Percentiles rank a stretch among this genome's conserved stretches.
These are phyloP conservation scores for Fusarium staphyleae DNA, from an alignment of 2,329 filamentous ascomycete species.

Conservation along the genomic window DNA sequence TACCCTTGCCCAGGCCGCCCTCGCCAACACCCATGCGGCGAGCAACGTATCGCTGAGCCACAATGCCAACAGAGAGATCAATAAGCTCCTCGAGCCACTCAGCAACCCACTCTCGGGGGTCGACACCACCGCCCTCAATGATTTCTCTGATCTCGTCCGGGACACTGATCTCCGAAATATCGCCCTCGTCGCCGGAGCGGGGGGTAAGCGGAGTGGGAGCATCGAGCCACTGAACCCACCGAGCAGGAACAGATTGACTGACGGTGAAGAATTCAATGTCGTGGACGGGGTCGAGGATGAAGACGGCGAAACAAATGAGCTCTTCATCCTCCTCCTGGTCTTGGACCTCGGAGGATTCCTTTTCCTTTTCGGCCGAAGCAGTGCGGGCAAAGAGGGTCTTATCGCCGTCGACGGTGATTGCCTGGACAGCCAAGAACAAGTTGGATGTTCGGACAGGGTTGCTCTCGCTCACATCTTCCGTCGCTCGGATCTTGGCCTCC, in stretches of 20 bases:
- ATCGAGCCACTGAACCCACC: constrained; percentile 93
- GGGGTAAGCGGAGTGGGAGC: constrained; percentile 67
- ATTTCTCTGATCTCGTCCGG: constrained; percentile 90
- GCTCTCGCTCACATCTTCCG: constrained; percentile 78
- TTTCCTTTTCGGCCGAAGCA: constrained; percentile 60
- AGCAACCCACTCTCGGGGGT: constrained; percentile 95
- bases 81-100: constrained; percentile 96
- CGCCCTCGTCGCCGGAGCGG: constrained; percentile 57
- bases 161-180: constrained; percentile 49
- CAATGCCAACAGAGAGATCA: constrained; percentile 77
- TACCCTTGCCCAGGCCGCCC: constrained; percentile 68
- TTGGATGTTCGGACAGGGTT: constrained; percentile 94
- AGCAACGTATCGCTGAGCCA: constrained; percentile 95
- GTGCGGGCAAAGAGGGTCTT: constrained; percentile 72
- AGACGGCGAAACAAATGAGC: constrained; percentile 76
- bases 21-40: constrained; percentile 95
- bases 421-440: constrained; percentile 95
- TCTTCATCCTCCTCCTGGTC: constrained; percentile 64
- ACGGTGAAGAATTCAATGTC: constrained; percentile 85
- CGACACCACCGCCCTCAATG: constrained; percentile 75
- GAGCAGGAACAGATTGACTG: constrained; percentile 81
- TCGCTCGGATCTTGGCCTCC: constrained; percentile 78
- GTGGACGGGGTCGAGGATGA: constrained; percentile 87
- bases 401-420: constrained; percentile 72
- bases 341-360: constrained; percentile 60